Conservation (phyloP, 2,329 filamentous ascomycete genomes). For the Scedosporium aurantiacum region DNA sequence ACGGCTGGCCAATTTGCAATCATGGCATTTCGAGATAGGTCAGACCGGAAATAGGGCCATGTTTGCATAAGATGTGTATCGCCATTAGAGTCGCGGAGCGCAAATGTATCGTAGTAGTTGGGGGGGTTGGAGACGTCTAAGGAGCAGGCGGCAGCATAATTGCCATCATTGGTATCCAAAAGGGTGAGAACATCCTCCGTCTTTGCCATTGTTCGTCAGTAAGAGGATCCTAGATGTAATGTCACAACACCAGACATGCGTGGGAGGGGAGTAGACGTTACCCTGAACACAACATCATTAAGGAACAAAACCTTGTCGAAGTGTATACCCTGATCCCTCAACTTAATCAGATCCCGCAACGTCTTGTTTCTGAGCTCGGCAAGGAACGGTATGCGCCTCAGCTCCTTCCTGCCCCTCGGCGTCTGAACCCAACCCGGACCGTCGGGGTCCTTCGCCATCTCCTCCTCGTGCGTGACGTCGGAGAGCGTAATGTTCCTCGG, state of each 20-base stretch:
- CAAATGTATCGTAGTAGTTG: conserved; percentile 52
- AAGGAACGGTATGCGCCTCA: conserved; percentile 59
- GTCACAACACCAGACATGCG: background rate
- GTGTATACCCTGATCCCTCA: conserved; percentile 35
- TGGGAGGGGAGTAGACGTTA: conserved; percentile 17
- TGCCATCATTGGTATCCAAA: conserved; percentile 43
- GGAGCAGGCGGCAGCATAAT: conserved; percentile 52
- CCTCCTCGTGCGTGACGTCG: conserved; percentile 46
- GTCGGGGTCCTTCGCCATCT: conserved; percentile 31
- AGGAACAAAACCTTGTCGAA: conserved; percentile 51
- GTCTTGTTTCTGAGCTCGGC: conserved; percentile 52
- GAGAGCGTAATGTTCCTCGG: conserved; percentile 44
- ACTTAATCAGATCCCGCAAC: conserved; percentile 44
- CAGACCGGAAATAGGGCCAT: conserved; percentile 48
- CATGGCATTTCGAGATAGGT: conserved; percentile 40
- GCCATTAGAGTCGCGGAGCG: conserved; percentile 42
- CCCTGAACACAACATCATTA: conserved; percentile 53
- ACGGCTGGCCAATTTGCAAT: conserved; percentile 34
- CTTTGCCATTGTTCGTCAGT: conserved; percentile 19
- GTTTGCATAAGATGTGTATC: conserved; percentile 38
- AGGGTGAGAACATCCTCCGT: conserved; percentile 43
- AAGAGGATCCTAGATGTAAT: background rate
- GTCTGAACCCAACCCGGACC: conserved; percentile 54
- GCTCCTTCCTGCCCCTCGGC: conserved; percentile 37
- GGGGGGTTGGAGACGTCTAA: conserved; percentile 46